Conservation (phyloP, 805 yeast genomes). For the Starmerella davenportii region DNA sequence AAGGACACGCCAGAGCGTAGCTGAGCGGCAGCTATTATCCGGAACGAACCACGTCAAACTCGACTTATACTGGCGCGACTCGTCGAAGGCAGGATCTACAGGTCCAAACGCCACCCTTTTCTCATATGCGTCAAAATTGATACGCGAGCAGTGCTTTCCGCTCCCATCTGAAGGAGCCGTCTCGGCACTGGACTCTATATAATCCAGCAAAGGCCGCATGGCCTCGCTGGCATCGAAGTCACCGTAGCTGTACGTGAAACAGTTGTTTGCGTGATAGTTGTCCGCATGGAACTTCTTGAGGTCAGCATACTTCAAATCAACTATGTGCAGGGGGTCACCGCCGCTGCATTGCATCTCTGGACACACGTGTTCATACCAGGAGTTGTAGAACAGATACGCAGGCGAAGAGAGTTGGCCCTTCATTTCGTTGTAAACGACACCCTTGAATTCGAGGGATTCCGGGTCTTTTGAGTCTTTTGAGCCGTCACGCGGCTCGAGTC, state of each 20-base stretch:
- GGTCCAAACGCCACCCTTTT: constrained; percentile 46
- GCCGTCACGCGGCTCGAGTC: constrained; percentile 56
- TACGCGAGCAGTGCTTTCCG: background rate
- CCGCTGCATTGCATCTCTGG: constrained; percentile 81
- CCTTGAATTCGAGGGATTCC: constrained; percentile 39
- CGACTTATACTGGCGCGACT: constrained; percentile 48
- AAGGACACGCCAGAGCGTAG: constrained; percentile 54
- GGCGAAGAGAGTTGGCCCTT: constrained; percentile 90
- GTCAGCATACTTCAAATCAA: constrained; percentile 56
- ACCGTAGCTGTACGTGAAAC: constrained; percentile 78
- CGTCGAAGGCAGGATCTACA: constrained; percentile 57
- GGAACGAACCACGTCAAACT: constrained; percentile 75
- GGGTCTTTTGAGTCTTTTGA: constrained; percentile 27
- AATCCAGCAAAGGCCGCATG: constrained; percentile 9
- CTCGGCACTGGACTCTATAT: background rate
- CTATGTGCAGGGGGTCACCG: constrained; percentile 75
- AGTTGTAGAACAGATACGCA: constrained; percentile 66
- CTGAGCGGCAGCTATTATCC: constrained; percentile 47
- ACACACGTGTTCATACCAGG: constrained; percentile 65
- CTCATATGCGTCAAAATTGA: constrained; percentile 15
- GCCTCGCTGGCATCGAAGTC: constrained; percentile 26
- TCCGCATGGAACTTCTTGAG: constrained; percentile 54
- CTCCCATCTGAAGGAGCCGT: background rate
- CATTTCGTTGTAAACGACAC: constrained; percentile 97
- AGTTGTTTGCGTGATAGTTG: constrained; percentile 80